These are phyloP conservation scores for Sedum album DNA, from an alignment of 164 flowering plant genomes.

Conservation along the genomic window DNA sequence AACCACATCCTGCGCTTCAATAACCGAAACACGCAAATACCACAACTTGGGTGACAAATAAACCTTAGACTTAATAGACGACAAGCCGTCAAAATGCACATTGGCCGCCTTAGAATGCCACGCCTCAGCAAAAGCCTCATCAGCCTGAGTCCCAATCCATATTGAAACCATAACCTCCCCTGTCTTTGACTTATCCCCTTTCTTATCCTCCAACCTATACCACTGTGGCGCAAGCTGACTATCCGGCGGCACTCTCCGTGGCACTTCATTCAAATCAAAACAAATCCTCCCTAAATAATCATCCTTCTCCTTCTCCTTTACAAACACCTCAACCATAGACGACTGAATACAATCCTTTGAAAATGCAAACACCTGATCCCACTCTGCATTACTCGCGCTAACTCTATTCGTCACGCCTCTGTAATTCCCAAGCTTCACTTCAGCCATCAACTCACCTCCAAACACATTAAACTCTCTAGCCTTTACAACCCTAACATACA, in stretches of 20 bases:
- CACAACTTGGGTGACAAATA: conserved; percentile 63
- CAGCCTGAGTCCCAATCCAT: conserved; percentile 73
- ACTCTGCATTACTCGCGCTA: conserved; percentile 19
- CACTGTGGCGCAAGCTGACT: conserved; percentile 67
- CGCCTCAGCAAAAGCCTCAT: conserved; percentile 58
- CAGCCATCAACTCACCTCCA: conserved; percentile 32
- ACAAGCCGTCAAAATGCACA: conserved; percentile 43
- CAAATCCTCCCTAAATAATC: conserved; percentile 47
- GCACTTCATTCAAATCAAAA: conserved; percentile 62
- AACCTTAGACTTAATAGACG: conserved; percentile 46
- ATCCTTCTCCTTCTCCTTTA: conserved; percentile 39
- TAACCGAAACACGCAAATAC: conserved; percentile 41
- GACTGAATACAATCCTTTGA: conserved; percentile 57
- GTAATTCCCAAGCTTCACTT: conserved; percentile 59
- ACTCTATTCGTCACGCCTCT: conserved; percentile 44
- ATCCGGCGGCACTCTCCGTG: conserved; percentile 52
- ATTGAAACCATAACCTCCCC: conserved; percentile 54
- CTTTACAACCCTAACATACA: conserved; percentile 51
- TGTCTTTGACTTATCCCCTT: conserved; percentile 29
- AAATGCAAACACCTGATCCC: conserved; percentile 64
- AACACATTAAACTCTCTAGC: conserved; percentile 26
- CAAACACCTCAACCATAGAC: conserved; percentile 41
- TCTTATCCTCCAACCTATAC: conserved; percentile 51
- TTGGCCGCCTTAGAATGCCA: conserved; percentile 67
- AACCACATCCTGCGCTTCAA: conserved; percentile 57